Percentiles rank a stretch among this genome's conserved stretches.
Evolutionary conservation across 441 rosid genomes (phyloP).

Genomic region (Arabidopsis hybrid): DNA sequence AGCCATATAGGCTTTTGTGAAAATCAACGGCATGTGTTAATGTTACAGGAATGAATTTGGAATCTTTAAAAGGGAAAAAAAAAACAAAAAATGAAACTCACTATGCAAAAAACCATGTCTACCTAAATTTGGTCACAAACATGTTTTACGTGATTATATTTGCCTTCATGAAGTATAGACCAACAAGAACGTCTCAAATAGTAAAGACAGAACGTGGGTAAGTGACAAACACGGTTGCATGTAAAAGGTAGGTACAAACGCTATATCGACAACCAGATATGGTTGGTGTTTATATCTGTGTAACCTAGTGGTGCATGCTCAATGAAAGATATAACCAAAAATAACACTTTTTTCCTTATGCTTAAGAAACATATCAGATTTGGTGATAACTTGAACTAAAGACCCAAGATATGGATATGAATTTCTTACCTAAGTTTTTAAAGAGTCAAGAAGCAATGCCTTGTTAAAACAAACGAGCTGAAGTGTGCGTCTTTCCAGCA

Average conservation of each 20-base stretch:
- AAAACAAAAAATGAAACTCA: not conserved
- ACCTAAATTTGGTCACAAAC: conserved; percentile 38
- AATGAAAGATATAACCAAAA: conserved; percentile 5
- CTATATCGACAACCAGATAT: conserved; percentile 1
- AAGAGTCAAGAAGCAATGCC: conserved; percentile 35
- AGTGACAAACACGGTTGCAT: conserved; percentile 32
- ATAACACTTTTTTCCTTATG: not conserved
- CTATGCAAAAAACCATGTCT: conserved; percentile 10
- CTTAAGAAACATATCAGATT: conserved; percentile 7
- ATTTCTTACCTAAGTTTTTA: conserved; percentile 36
- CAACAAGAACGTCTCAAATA: conserved; percentile 28
- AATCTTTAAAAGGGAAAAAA: conserved; percentile 2
- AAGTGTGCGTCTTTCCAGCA: conserved; percentile 43
- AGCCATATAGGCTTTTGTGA: not conserved
- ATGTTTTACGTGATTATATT: conserved; percentile 31
- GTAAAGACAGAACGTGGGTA: conserved; percentile 30
- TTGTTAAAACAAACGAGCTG: conserved; percentile 40
- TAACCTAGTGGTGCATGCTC: not conserved
- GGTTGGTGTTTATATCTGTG: no score
- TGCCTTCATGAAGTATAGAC: conserved; percentile 33
- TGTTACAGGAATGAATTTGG: conserved; percentile 5
- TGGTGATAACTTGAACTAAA: conserved; percentile 26
- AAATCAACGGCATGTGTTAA: not conserved
- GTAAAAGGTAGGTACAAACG: conserved; percentile 15
- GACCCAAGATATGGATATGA: conserved; percentile 18